These are phyloP conservation scores for Pestalotiopsis fici DNA, from an alignment of 2,329 filamentous ascomycete species.

Conservation along the genomic window DNA sequence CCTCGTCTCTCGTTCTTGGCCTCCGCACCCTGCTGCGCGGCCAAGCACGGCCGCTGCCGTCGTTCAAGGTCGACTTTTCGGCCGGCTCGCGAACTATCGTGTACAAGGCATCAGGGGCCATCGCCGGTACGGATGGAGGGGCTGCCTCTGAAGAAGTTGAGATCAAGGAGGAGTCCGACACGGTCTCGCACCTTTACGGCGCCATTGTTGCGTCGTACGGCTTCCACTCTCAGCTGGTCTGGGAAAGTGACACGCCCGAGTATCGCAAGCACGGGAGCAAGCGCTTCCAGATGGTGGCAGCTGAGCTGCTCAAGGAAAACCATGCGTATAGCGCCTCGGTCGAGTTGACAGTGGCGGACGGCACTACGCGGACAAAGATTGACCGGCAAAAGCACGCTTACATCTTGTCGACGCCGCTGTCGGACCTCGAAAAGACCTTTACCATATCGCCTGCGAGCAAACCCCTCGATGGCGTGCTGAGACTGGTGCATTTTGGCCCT, in stretches of 20 bases:
- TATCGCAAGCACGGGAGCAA: conserved; percentile 77
- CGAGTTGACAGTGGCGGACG: conserved; percentile 23
- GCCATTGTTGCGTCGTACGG: conserved; percentile 89
- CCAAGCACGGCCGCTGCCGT: conserved; percentile 53
- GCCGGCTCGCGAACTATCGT: conserved; percentile 53
- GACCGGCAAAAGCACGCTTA: conserved; percentile 66
- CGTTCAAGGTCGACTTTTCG: conserved; percentile 64
- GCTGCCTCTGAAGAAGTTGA: background rate
- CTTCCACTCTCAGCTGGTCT: conserved; percentile 85
- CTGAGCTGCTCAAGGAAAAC: conserved; percentile 64
- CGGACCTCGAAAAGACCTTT: conserved; percentile 80
- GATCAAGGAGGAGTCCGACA: conserved; percentile 29
- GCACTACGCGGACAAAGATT: conserved; percentile 18
- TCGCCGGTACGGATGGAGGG: background rate
- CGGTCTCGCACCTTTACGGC: conserved; percentile 57
- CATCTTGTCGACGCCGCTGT: conserved; percentile 73
- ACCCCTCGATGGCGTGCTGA: conserved; percentile 70
- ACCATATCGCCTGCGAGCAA: conserved; percentile 74
- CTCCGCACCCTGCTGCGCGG: conserved; percentile 64
- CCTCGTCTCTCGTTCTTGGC: conserved; percentile 47
- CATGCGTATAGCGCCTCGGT: conserved; percentile 52
- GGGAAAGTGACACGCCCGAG: conserved; percentile 83
- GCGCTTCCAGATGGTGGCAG: conserved; percentile 83
- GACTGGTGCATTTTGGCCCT: conserved; percentile 75
- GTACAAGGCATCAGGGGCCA: conserved; percentile 21